Conservation (phyloP, 2,329 filamentous ascomycete genomes). For the Colletotrichum coccodes region DNA sequence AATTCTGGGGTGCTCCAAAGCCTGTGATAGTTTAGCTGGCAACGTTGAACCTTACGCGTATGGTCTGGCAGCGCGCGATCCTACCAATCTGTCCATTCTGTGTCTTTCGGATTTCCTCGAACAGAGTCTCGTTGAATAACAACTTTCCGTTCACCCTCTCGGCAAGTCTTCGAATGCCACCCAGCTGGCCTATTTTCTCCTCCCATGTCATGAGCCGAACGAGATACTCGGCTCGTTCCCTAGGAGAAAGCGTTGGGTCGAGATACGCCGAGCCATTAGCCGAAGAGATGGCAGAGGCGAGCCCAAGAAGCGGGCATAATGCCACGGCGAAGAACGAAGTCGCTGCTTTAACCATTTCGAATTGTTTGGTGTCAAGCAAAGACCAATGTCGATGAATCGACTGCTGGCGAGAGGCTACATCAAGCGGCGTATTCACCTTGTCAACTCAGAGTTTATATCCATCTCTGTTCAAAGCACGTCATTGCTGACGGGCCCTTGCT, state of each 20-base stretch:
- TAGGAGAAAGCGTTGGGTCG: constrained; percentile 1
- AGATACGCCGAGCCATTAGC: background rate
- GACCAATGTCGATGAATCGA: background rate
- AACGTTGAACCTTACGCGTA: no score
- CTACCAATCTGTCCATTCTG: constrained; percentile 29
- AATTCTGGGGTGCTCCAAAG: constrained; percentile 41
- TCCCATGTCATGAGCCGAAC: constrained; percentile 25
- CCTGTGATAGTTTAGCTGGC: constrained; percentile 25
- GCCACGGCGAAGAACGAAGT: background rate
- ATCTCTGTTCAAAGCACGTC: background rate
- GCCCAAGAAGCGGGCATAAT: background rate
- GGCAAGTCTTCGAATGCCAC: constrained; percentile 22
- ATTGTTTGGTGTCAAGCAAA: background rate
- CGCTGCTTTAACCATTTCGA: constrained; percentile 1
- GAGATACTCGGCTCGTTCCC: constrained; percentile 24
- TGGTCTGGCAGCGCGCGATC: background rate
- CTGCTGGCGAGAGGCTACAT: background rate
- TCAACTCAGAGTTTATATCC: background rate
- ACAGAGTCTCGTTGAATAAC: constrained; percentile 10
- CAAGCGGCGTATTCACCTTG: background rate
- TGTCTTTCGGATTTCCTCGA: constrained; percentile 18
- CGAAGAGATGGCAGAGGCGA: background rate
- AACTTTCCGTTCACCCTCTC: constrained; percentile 10
- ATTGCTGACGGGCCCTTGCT: background rate
- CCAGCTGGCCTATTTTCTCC: constrained; percentile 27